A percentile compares a stretch with the other conserved stretches of the same genome.
Conservation (phyloP, 352 stramenopile genomes). For the Pythium brassicae region DNA sequence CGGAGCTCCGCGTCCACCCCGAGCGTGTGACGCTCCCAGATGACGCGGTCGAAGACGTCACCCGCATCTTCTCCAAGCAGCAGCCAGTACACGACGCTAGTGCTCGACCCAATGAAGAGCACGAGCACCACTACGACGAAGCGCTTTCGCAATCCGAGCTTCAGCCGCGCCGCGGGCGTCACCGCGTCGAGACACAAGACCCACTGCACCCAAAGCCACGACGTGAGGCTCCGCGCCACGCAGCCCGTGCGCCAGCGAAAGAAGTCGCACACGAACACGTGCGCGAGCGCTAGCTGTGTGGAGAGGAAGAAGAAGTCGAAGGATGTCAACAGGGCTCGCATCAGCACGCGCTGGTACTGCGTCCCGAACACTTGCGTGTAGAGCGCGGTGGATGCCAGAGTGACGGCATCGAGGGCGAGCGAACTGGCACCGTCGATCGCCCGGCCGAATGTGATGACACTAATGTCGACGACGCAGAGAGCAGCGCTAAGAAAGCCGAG, state of each 20-base stretch:
- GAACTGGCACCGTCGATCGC: background rate
- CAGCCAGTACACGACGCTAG: slow-evolving; percentile 11
- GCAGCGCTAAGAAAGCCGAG: too few species aligned
- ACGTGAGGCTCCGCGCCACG: background rate
- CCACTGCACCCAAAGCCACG: slow-evolving; percentile 18
- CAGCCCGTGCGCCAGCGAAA: slow-evolving; percentile 10
- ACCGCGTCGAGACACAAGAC: slow-evolving; percentile 19
- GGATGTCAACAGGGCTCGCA: slow-evolving; percentile 5
- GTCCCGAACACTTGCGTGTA: background rate
- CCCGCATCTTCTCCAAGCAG: too few species aligned
- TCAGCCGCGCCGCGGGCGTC: slow-evolving; percentile 10
- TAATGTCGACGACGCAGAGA: too few species aligned
- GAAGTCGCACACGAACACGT: slow-evolving; percentile 16
- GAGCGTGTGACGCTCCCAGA: background rate
- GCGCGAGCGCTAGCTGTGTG: slow-evolving; percentile 12
- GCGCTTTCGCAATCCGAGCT: slow-evolving; percentile 3
- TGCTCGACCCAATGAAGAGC: background rate
- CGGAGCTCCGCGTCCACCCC: slow-evolving; percentile 8
- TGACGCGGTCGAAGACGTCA: too few species aligned
- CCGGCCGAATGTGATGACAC: too few species aligned
- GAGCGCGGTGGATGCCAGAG: background rate
- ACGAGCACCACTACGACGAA: slow-evolving; percentile 7
- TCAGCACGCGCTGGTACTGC: slow-evolving; percentile 9
- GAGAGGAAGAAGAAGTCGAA: slow-evolving; percentile 31
- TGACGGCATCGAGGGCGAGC: slow-evolving; percentile 3